Conservation (phyloP, 2,329 filamentous ascomycete genomes). For the Canariomyces notabilis region DNA sequence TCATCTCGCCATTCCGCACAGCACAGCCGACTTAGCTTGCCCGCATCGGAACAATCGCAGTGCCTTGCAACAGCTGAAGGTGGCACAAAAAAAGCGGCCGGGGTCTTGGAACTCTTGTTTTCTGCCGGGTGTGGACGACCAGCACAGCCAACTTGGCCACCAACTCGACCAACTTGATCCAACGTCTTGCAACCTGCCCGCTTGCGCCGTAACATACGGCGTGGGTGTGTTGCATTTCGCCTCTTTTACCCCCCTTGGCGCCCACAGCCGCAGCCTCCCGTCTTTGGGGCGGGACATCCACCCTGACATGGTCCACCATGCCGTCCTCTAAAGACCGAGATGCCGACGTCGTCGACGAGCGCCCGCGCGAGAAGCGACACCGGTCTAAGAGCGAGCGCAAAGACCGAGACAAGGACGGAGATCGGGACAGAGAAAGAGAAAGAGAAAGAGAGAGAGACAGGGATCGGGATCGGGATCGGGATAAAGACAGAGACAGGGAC, state of each 20-base stretch:
- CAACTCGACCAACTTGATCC: slow-evolving; percentile 4
- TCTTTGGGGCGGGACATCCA: slow-evolving; percentile 18
- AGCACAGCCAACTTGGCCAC: no score
- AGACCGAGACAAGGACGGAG: slow-evolving; percentile 24
- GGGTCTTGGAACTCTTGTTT: no score
- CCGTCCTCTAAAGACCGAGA: slow-evolving; percentile 29
- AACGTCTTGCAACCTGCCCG: slow-evolving; percentile 5
- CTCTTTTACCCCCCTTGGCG: not conserved
- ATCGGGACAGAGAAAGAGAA: slow-evolving; percentile 23
- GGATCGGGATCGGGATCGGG: slow-evolving; percentile 20
- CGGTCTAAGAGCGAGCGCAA: slow-evolving; percentile 27
- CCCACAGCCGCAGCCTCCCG: slow-evolving; percentile 14
- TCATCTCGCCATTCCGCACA: not conserved
- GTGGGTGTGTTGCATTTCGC: slow-evolving; percentile 2
- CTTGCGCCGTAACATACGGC: slow-evolving; percentile 13
- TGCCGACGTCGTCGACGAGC: slow-evolving; percentile 33
- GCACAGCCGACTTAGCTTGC: slow-evolving; percentile 1
- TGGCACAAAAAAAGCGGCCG: no score
- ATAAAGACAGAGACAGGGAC: slow-evolving; percentile 30
- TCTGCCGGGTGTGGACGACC: no score
- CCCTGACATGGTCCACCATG: slow-evolving; percentile 28
- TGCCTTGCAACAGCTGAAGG: no score
- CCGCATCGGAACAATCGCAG: slow-evolving; percentile 1
- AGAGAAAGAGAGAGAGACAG: slow-evolving; percentile 24
- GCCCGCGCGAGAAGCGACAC: slow-evolving; percentile 35